Evolutionary conservation across 495 filamentous ascomycete genomes (phyloP), one percentile per base, ranked within the genome.

Genomic region (Aspergillus sparsus): DNA sequence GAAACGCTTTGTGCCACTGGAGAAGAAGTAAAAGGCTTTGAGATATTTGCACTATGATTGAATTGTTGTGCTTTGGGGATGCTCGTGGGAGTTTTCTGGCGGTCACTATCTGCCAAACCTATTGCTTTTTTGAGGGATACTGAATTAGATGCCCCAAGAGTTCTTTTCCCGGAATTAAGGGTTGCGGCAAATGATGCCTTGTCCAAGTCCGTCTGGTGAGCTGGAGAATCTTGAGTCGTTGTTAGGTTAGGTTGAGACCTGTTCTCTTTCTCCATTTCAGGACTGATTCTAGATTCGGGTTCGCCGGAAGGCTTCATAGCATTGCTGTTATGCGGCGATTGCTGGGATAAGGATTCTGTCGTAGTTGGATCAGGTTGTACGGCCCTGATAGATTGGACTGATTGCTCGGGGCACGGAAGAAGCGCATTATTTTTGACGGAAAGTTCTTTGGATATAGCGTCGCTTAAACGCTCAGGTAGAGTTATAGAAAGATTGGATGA

Each of bases 381-480:
- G 5, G 49, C 11, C 32, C 53, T 45, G 9, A 61, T 55, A n/a
- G 58, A 55, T 37, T 42, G 55, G 18, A 46, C 18, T n/a, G 53
- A 42, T 49, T 67, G 53, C 16, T 62, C 51, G 34, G 53, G 55
- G 32, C 65, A 41, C 34, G 65, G 53, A 44, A 76, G 58, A 11
- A 66, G 51, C 4, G 71, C 71, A 42, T 69, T 71, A 37, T 71
- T 73, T 33, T 61, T 62, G 6, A 59, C 58, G 16, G 66, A 66
- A 11, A 76, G 50, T 34, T 73, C 72, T 53, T 71, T 68, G 1
- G 74, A 73, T 44, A 75, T 69, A 6, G 68, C 67, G n/a, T 66
- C 57, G 5, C 74, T 66, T 59, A 76, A 69, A 11, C 72, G 68
- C 52, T 75, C 72, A 1, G 74, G 68, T 9, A 76, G 50, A 0